phyloP scores from a whole-genome alignment of 371 early-diverging fungal genomes.

The Zychaea mexicana region DNA sequence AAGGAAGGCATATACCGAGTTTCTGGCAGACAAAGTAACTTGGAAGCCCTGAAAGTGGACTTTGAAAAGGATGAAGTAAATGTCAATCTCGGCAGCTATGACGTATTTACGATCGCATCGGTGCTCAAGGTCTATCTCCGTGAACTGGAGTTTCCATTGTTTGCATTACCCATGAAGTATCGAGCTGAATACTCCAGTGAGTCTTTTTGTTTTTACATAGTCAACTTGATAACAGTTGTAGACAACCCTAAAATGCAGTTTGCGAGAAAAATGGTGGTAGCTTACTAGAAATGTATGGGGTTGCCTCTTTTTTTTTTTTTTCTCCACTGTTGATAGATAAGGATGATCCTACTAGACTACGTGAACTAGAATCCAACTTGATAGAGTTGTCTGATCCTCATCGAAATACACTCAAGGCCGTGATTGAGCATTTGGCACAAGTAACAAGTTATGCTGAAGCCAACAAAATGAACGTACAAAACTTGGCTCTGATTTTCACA shows the following conservation, averaged over 20 bases:
- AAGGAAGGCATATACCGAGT: conserved; percentile 76
- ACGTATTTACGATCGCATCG: conserved; percentile 62
- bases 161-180: conserved; percentile 51
- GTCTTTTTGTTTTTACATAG: conserved; percentile 2
- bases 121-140: conserved; percentile 69
- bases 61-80: conserved; percentile 59
- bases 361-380: conserved; percentile 27
- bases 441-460: conserved; percentile 40
- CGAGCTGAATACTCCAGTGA: conserved; percentile 62
- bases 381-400: conserved; percentile 46
- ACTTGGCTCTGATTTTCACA: conserved; percentile 58
- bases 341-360: conserved; percentile 29
- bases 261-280: not conserved
- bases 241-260: too few species aligned
- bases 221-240: too few species aligned
- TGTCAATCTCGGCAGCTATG: conserved; percentile 51
- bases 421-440: conserved; percentile 53
- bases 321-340: not conserved
- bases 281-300: not conserved
- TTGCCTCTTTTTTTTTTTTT: not conserved
- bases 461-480: conserved; percentile 61
- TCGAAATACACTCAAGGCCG: conserved; percentile 46
- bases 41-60: conserved; percentile 50
- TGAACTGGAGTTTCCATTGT: conserved; percentile 63
- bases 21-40: conserved; percentile 63